phyloP scores from a whole-genome alignment of 495 filamentous ascomycete genomes.

The Aspergillus baeticus region DNA sequence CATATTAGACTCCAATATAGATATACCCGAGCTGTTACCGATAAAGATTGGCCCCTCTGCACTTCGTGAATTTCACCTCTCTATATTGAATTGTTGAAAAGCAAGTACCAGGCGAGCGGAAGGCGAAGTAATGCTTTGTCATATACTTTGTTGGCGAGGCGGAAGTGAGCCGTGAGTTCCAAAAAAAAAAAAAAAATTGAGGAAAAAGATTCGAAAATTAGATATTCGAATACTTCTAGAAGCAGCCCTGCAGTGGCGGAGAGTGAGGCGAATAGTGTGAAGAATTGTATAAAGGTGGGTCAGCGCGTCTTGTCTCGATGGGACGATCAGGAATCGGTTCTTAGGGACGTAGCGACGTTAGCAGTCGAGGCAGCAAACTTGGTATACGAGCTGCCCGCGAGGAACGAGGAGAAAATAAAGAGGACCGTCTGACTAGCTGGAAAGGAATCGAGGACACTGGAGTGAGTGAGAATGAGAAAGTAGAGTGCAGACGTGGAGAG shows the following conservation, averaged over 20 bases:
- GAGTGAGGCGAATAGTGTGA: conserved; percentile 8
- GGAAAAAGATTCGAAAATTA: not conserved
- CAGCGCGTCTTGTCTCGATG: not conserved
- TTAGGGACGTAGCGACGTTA: conserved; percentile 1
- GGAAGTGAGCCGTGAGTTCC: not conserved
- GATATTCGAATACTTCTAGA: conserved; percentile 5
- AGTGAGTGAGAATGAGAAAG: conserved; percentile 31
- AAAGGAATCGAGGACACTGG: conserved; percentile 11
- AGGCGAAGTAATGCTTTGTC: not conserved
- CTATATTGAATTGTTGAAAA: not conserved
- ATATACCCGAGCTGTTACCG: conserved; percentile 1
- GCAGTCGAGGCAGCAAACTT: not conserved
- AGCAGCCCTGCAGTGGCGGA: conserved; percentile 8
- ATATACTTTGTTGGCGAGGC: not conserved
- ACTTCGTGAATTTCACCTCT: not conserved
- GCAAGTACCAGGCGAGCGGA: not conserved
- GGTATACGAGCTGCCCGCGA: conserved; percentile 5
- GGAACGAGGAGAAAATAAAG: conserved; percentile 4
- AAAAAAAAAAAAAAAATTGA: not conserved
- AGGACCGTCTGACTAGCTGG: conserved; percentile 1
- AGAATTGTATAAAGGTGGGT: conserved; percentile 14
- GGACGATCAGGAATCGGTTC: not conserved
- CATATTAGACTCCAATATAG: conserved; percentile 9
- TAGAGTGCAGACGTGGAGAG: conserved; percentile 27
- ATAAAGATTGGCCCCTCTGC: not conserved